Evolutionary conservation across 1,139 yeast species (phyloP), one percentile per base, ranked within the genome.

Genomic region (Sugiyamaella sp.): DNA sequence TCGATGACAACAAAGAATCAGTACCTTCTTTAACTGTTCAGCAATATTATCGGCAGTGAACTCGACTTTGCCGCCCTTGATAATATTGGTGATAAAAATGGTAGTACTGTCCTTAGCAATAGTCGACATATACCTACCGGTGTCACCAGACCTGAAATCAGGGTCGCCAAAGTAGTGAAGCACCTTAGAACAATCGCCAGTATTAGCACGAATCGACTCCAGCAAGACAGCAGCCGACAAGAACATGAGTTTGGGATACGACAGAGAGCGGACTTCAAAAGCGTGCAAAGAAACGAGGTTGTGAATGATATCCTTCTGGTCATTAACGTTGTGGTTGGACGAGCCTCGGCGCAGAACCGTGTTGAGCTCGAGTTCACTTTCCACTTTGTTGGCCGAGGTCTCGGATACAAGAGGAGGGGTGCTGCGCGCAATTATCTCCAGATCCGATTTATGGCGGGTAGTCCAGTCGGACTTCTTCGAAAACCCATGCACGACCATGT

Each of bases 371-470:
- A 93, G 78, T 2, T 96, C 89, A 24, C 96, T 88, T 67, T 93
- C 99, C 20, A 93, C 86, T 65, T 91, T 84, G 67, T 86, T 86
- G 75, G 95, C 84, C 1, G 95, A 85, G 17, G 80, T 75, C 63
- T 89, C 97, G 1, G 96, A 86, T 0, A 96, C 97, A 56, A 95
- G 79, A 0, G 98, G 95, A 3, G 99, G 99, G 3, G 97, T 80
- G 64, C 81, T 86, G 64, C 86, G 82, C 0, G 99, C 98, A 63
- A 95, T 87, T 54, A 84, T 75, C 63, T 80, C 78, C 51, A 95
- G 75, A 35, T 80, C 82, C 0, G 59, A 58, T 52, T 72, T 67
- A 63, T 80, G 78, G 9, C 73, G 71, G 52, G 74, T 72, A 9
- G 84, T 79, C 63, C 83, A 74, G 12, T 76, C 75, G 0, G 96